Base-by-base conservation (phyloP, 345 rosid genomes). In the Eucalyptus sp. region DNA sequence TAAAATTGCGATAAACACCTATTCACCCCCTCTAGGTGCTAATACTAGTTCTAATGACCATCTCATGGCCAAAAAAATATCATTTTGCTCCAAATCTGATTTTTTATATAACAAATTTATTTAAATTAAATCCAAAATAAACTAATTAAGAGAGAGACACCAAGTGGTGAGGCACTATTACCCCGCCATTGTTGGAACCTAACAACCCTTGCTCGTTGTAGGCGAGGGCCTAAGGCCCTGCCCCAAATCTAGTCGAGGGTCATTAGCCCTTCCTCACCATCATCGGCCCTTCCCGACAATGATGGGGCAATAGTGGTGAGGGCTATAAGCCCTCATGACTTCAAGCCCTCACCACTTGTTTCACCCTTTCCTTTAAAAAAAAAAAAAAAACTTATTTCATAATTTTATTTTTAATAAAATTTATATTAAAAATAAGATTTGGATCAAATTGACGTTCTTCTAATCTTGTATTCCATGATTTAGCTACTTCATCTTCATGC, bases 131-230 rank as follows among this genome's bases (percentile, higher is more conserved):
- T 0, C 29, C 29, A 56, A 56, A 56, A 56, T 56, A 56, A 24
- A 56, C 29, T 1, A 56, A 22, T 8, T 8, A 22, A 54, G 12
- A 56, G 13, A 10, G 62, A 56, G 13, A 56, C 0, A 24, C 29
- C 27, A 1, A 10, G 3, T 4, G 29, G 13, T 4, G 5, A 56
- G 29, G 13, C 0, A 3, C 29, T 24, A 8, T 56, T 9, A 22
- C 3, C 13, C 29, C 29, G 10, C 62, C 62, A 56, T 24, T 10
- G 13, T 24, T 56, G 29, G 62, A 24, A 4, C 13, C 29, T 18
- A 56, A 24, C 0, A 3, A 24, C 1, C 13, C 1, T 24, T 0
- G 6, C 1, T 3, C 1, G 0, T 5, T 9, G 2, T 0, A 56
- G 3, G 29, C 1, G 3, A 56, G 62, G 62, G 29, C 62, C 29